Evolutionary conservation across 108 stramenopile genomes (phyloP), one percentile per base, ranked within the genome.

Genomic region (Skeletonema grethae): DNA sequence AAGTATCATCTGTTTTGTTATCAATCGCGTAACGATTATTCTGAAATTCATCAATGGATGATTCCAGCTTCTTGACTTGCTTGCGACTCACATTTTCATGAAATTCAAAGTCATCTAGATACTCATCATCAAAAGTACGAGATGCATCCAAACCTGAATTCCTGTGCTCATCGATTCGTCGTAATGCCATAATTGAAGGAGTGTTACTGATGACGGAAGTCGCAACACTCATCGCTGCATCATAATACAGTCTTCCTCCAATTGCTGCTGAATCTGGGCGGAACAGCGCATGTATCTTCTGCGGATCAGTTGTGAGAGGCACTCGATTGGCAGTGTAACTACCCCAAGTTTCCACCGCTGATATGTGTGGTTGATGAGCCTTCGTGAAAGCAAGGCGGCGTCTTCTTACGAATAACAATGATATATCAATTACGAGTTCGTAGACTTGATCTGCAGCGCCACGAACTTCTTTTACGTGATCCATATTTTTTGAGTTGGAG

Each of bases 341-440:
- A 6, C 59, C 28, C 70, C 70, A 71, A n/a, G 18, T 30, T 71
- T 71, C 59, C 11, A 38, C 12, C 32, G 30, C 15, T 28, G 61
- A 30, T 16, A 24, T 15, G 15, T 22, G 12, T 3, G 53, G 38
- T 32, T 55, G 67, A 3, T 69, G 53, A 1, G 70, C 61, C 45
- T 71, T 71, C 13, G 46, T 39, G 29, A 53, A 58, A 16, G 70
- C 70, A 43, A 71, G 2, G 1, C 43, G 61, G 36, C 88, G 85
- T 59, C 91, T 86, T 63, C 85, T 28, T 79, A 58, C 32, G 60
- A 84, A 93, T 43, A 93, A 72, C 60, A 79, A 79, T 9, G 88
- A 58, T 10, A 89, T 74, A 57, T 93, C 89, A 6, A 93, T 86
- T 43, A 93, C 31, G 32, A 93, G 36, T 28, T 79, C 88, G 76